Base-by-base conservation (phyloP, 1,284 basidiomycete genomes). In the Naganishia liquefaciens region DNA sequence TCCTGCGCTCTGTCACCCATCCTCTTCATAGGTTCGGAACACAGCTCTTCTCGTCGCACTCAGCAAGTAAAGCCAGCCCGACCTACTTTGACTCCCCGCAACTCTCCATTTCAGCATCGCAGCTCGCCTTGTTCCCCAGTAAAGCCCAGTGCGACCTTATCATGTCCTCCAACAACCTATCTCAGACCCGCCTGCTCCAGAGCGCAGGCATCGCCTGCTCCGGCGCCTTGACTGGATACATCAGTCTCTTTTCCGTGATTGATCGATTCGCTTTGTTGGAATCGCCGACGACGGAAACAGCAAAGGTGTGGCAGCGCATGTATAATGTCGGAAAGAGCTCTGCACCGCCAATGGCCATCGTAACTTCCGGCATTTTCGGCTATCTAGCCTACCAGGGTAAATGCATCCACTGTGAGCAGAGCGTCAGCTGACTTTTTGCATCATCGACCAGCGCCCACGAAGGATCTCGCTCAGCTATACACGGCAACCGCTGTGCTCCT, bases 221-320 rank as follows among this genome's bases (percentile, higher is more conserved):
- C 13, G 57, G 57, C 13, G 49, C 50, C 7, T 33, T 60, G 33
- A 60, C 57, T 17, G 57, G 57, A 39, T 60, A 60, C 57, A 60
- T 60, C 23, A 60, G 46, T 15, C 21, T 60, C 30, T 60, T 60
- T 37, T 50, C 46, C 25, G 46, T 60, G 21, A 19, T 49, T 30
- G 57, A 60, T 25, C 57, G 57, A 5, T 42, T 50, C 13, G 57
- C 46, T 2, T 49, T 60, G 21, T 9, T 60, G 33, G 23, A 21
- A 10, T 19, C 33, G 6, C 46, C 57, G 19, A 60, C 57, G 9
- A 60, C 46, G 11, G 57, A 60, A 60, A 60, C 57, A 30, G 57
- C 57, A 11, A 50, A 60, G 23, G 6, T 60, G 2, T 60, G 57
- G 57, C 57, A 60, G 25, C 11, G 30, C 5, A 28, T 60, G 43